Evolutionary conservation across 305 asterid species (phyloP), one percentile per base, ranked within the genome.

Genomic region (Fraxinus platypoda): DNA sequence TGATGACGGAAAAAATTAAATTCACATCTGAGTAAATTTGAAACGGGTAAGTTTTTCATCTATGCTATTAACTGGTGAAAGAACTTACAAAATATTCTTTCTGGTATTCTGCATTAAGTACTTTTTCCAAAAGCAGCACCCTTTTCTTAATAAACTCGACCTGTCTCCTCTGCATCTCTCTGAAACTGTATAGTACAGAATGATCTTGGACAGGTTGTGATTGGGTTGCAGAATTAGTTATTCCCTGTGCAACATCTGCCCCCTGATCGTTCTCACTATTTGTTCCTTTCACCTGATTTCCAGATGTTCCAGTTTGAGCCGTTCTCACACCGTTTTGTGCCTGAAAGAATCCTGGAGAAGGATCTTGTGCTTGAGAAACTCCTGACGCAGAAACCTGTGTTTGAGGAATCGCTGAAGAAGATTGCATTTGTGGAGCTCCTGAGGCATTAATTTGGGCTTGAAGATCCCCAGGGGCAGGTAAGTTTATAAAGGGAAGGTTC

Each of bases 111-210:
- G 91, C 92, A 49, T 87, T 83, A 46, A 96, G 97, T 6, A 91
- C 98, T 89, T 91, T 96, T 83, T 96, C 98, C 74, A 96, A 85
- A 85, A 96, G 98, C 71, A 91, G 93, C 82, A 96, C 98, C 89
- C 99, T 88, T 87, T 92, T 96, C 87, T 96, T 96, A 83, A 96
- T 80, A 83, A 93, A 96, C 85, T 96, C 99, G 76, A 94, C 98
- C 82, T 86, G 98, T 82, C 98, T 91, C 85, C 97, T 89, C 91
- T 96, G 99, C 97, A 94, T 90, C 91, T 96, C 99, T 78, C 97
- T 91, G 81, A 88, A 94, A 84, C 92, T 95, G 85, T 87, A 90
- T 46, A 90, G 77, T 70, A 76, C 74, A 75, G 92, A 83, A 4
- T 94, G 92, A 73, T 94, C 99, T 84, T 89, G 98, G 87, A 81